Conservation (phyloP, 176 grass and related monocot genomes). For the Bolboschoenus planiculmis region DNA sequence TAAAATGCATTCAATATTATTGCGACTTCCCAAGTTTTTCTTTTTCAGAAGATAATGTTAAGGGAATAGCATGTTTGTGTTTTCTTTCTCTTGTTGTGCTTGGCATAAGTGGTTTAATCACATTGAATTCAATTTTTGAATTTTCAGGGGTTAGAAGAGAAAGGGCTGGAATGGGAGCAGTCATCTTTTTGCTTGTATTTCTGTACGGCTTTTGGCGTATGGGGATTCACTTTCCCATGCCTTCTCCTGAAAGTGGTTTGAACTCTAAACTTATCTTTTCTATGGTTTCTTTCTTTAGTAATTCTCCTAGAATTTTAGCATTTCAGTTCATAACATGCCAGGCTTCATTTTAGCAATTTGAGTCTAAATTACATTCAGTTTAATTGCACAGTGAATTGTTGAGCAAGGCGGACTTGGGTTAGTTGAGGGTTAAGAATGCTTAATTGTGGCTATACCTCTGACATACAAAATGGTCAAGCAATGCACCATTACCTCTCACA, state of each 20-base stretch:
- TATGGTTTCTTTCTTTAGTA: not conserved
- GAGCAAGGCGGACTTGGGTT: not conserved
- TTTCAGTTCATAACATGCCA: not conserved
- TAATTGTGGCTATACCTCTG: not conserved
- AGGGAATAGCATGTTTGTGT: not conserved
- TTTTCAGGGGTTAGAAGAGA: slow-evolving; percentile 73
- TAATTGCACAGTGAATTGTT: not conserved
- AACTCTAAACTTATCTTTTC: not conserved
- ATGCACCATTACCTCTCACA: not conserved
- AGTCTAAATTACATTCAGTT: not conserved
- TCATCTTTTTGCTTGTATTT: slow-evolving; percentile 70
- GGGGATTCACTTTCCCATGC: slow-evolving; percentile 99
- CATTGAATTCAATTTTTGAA: not conserved
- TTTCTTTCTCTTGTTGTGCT: not conserved
- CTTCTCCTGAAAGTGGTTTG: slow-evolving; percentile 91
- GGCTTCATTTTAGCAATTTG: slow-evolving; percentile 5
- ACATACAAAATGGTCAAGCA: not conserved
- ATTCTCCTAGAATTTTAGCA: not conserved
- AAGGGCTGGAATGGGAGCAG: slow-evolving; percentile 51
- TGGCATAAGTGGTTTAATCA: not conserved
- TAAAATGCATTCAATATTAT: not conserved
- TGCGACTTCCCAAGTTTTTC: not conserved
- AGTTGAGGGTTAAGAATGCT: not conserved
- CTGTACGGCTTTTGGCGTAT: slow-evolving; percentile 92
- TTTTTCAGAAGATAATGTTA: not conserved